phyloP scores from a whole-genome alignment of 2,329 filamentous ascomycete species.

The Escovopsis weberi region DNA sequence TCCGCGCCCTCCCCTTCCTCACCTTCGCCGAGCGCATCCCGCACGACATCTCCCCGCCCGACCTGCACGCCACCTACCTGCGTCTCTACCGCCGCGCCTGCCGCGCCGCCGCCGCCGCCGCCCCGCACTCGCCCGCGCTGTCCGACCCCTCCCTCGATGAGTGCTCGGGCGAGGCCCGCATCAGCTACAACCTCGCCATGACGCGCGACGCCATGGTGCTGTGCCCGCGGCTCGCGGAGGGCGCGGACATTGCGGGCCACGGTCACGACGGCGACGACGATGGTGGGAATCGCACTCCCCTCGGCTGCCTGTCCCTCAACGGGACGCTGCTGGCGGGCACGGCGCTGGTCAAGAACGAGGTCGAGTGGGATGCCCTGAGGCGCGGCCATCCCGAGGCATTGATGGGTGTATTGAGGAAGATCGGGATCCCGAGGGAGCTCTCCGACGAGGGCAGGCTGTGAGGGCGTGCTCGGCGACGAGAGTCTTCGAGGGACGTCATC shows the following conservation, averaged over 20 bases:
- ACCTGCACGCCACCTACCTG: constrained; percentile 30
- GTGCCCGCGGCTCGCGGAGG: constrained; percentile 40
- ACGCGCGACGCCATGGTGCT: constrained; percentile 38
- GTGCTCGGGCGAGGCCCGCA: constrained; percentile 27
- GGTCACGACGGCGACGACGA: constrained; percentile 15
- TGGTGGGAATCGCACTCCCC: no score
- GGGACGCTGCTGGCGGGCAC: constrained; percentile 51
- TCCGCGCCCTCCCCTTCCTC: constrained; percentile 22
- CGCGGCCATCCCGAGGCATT: constrained; percentile 10
- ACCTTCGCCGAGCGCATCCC: constrained; percentile 27
- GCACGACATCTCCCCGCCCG: constrained; percentile 17
- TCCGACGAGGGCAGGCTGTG: background rate
- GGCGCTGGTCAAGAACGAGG: constrained; percentile 43
- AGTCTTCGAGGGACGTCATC: no score
- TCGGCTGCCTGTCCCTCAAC: constrained; percentile 38
- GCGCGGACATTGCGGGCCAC: constrained; percentile 11
- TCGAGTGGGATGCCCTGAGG: constrained; percentile 40
- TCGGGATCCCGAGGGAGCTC: constrained; percentile 15
- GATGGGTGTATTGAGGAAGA: constrained; percentile 9
- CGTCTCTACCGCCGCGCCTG: constrained; percentile 32
- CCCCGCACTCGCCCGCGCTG: no score
- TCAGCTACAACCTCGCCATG: constrained; percentile 51
- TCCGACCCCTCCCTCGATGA: no score
- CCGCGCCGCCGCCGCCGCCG: constrained; percentile 21
- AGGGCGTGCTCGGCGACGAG: no score